phyloP scores from a whole-genome alignment of 192 early-diverging fungal species.

The Podila minutissima region DNA sequence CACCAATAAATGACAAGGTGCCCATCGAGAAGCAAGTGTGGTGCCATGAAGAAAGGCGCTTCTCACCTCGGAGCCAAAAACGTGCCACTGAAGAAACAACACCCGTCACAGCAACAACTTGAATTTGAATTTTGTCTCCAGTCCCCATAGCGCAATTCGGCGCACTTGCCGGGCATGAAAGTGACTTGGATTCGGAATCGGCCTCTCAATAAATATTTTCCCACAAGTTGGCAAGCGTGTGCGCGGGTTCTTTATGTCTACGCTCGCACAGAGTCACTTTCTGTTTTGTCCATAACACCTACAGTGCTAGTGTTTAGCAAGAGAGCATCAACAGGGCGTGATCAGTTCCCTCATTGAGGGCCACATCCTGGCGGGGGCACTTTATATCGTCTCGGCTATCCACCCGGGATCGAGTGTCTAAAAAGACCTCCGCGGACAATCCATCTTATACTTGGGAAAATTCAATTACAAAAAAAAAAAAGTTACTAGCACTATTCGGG shows the following conservation, averaged over 20 bases:
- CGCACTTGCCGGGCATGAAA: no score
- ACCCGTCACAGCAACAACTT: no score
- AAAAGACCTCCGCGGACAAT: conserved; percentile 1
- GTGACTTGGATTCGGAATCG: not conserved
- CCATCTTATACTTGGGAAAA: no score
- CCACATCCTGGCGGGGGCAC: not conserved
- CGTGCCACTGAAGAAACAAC: no score
- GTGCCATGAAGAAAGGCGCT: no score
- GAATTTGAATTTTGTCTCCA: no score
- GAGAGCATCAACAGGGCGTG: conserved; percentile 3
- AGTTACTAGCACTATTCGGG: no score
- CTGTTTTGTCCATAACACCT: conserved; percentile 6
- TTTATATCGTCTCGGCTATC: conserved; percentile 1
- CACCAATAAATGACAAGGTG: not conserved
- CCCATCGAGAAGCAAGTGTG: no score
- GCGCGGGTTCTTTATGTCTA: not conserved
- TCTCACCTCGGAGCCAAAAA: no score
- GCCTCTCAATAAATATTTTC: conserved; percentile 1
- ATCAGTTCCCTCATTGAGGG: conserved; percentile 5
- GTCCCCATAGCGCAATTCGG: no score
- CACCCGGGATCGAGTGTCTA: conserved; percentile 6
- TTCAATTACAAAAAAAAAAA: no score
- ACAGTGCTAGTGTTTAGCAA: conserved; percentile 6
- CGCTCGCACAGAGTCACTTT: conserved; percentile 6
- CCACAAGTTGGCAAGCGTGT: not conserved